These are phyloP conservation scores for Syzygium jambos DNA, from an alignment of 345 rosid genomes.

Conservation along the genomic window DNA sequence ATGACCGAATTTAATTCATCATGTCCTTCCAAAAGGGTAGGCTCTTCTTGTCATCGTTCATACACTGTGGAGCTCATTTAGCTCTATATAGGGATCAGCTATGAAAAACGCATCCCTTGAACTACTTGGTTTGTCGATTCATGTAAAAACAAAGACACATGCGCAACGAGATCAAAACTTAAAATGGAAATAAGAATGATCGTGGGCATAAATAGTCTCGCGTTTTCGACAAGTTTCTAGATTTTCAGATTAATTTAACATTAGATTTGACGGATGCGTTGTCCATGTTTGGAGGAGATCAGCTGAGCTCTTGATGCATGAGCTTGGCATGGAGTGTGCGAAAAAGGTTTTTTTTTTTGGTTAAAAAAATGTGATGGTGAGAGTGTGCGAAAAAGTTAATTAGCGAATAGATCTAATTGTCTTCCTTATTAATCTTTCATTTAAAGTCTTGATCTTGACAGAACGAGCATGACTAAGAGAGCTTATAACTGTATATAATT, in stretches of 20 bases:
- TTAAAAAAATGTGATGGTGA: no score
- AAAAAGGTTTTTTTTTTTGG: no score
- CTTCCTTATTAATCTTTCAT: background rate
- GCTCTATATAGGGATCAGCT: background rate
- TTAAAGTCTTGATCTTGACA: background rate
- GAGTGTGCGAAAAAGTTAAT: background rate
- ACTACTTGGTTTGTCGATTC: background rate
- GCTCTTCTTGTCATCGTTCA: background rate
- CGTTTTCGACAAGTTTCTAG: background rate
- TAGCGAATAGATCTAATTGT: background rate
- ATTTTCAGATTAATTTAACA: background rate
- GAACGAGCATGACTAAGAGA: background rate
- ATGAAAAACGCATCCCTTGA: background rate
- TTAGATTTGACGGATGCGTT: background rate
- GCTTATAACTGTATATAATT: background rate
- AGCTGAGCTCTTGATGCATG: background rate
- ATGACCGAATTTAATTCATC: background rate
- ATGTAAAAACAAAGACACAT: background rate
- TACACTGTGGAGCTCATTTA: background rate
- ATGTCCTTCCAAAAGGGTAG: background rate
- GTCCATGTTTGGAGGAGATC: background rate
- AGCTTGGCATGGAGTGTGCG: background rate
- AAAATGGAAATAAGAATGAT: background rate
- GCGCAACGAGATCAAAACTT: background rate
- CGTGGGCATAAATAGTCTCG: background rate